These are phyloP conservation scores for Citeromyces hawaiiensis DNA, from an alignment of 1,139 yeast species.

Conservation along the genomic window DNA sequence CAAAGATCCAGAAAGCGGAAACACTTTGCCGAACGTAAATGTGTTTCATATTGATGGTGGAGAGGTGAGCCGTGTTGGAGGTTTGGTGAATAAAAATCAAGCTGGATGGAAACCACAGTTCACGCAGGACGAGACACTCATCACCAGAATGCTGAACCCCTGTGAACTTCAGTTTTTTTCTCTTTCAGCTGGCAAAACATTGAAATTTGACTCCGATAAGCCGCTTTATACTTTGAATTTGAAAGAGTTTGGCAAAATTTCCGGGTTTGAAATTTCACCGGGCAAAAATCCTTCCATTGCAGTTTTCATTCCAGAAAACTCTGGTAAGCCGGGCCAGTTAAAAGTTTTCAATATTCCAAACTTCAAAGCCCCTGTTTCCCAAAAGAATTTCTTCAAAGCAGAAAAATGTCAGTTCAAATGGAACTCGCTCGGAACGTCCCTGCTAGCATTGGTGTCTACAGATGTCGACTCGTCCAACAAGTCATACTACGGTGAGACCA, in stretches of 20 bases:
- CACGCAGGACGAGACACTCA: conserved; percentile 57
- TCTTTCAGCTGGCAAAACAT: conserved; percentile 17
- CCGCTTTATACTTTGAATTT: conserved; percentile 45
- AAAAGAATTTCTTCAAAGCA: conserved; percentile 88
- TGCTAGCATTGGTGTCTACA: conserved; percentile 86
- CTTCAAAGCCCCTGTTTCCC: conserved; percentile 69
- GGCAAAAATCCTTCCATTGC: conserved; percentile 91
- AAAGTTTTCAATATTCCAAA: conserved; percentile 69
- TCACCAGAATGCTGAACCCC: conserved; percentile 46
- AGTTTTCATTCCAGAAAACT: conserved; percentile 74
- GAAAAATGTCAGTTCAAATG: conserved; percentile 87
- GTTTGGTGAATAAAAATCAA: conserved; percentile 74
- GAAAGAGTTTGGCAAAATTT: conserved; percentile 40
- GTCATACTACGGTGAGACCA: conserved; percentile 94
- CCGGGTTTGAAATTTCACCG: conserved; percentile 58
- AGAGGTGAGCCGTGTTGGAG: conserved; percentile 37
- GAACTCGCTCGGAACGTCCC: conserved; percentile 91
- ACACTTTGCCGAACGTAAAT: conserved; percentile 65
- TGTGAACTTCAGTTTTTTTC: conserved; percentile 69
- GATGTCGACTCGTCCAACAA: conserved; percentile 92
- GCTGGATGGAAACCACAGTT: conserved; percentile 88
- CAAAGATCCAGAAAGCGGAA: conserved; percentile 47
- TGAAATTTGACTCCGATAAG: conserved; percentile 31
- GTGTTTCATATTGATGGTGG: conserved; percentile 30
- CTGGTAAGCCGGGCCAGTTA: conserved; percentile 80